phyloP scores from a whole-genome alignment of 2,329 filamentous ascomycete genomes.

The Colletotrichum phormii region DNA sequence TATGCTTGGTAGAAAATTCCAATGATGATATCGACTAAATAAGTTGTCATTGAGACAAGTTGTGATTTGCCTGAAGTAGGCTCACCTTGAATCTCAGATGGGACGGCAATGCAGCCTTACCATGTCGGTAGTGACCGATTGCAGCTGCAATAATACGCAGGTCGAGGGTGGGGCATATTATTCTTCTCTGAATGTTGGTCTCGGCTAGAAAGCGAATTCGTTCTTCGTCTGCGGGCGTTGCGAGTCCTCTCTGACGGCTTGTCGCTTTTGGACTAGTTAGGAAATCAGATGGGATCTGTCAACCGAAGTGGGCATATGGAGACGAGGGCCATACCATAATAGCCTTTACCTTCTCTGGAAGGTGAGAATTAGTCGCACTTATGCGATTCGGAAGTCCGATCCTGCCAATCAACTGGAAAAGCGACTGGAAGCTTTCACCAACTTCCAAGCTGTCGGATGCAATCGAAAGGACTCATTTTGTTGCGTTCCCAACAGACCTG shows the following conservation, averaged over 20 bases:
- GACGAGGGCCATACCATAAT: neutral
- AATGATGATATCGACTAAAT: neutral
- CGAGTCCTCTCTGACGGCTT: neutral
- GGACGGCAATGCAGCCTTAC: constrained; percentile 7
- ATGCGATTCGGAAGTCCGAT: neutral
- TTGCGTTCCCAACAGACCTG: neutral
- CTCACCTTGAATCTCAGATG: neutral
- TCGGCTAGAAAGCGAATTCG: neutral
- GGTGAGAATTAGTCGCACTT: neutral
- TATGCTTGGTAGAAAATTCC: neutral
- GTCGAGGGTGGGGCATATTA: neutral
- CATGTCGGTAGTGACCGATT: neutral
- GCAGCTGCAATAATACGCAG: neutral
- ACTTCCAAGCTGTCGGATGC: neutral
- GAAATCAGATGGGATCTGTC: neutral
- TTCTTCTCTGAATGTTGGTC: neutral
- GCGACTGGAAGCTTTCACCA: neutral
- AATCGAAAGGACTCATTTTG: neutral
- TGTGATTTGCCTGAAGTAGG: neutral
- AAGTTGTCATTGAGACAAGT: neutral
- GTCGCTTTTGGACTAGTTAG: neutral
- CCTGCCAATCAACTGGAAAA: neutral
- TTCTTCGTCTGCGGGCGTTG: neutral
- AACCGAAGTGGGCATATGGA: neutral
- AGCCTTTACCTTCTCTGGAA: constrained; percentile 1